A percentile compares a stretch with the other conserved stretches of the same genome.
phyloP scores from a whole-genome alignment of 1,284 basidiomycete species.

The Flammula alnicola region DNA sequence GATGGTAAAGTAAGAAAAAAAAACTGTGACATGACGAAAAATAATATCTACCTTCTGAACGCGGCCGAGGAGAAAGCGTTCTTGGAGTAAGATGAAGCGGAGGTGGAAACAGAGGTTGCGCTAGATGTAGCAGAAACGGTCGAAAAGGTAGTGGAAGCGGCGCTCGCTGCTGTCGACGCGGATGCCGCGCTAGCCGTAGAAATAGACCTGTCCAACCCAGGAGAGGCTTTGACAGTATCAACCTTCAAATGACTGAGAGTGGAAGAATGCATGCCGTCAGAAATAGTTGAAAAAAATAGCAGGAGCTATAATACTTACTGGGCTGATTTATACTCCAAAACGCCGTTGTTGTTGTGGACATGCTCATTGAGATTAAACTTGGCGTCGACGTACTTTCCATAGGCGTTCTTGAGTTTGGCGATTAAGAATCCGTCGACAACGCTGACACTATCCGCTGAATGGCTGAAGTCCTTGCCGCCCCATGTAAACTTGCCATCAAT shows the following conservation, averaged over 20 bases:
- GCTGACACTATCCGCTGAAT: slow-evolving; percentile 6
- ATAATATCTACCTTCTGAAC: slow-evolving; percentile 12
- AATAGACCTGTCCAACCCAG: slow-evolving; percentile 2
- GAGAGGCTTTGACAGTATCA: slow-evolving; percentile 1
- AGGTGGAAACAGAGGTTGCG: slow-evolving; percentile 10
- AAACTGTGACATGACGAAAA: neutral
- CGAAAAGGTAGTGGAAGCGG: slow-evolving; percentile 6
- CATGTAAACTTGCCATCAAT: slow-evolving; percentile 14
- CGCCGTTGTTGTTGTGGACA: slow-evolving; percentile 15
- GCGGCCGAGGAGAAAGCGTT: slow-evolving; percentile 13
- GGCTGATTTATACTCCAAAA: slow-evolving; percentile 1
- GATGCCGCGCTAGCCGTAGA: slow-evolving; percentile 10
- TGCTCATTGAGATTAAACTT: slow-evolving; percentile 10
- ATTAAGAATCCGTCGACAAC: slow-evolving; percentile 5
- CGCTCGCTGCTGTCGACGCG: no score
- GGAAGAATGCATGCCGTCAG: neutral
- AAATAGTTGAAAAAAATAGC: neutral
- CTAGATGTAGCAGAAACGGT: slow-evolving; percentile 4
- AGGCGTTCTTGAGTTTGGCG: slow-evolving; percentile 8
- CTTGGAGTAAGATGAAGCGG: slow-evolving; percentile 2
- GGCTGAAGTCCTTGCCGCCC: slow-evolving; percentile 13
- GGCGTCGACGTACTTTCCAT: slow-evolving; percentile 10
- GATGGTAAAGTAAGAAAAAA: neutral
- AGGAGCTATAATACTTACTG: no score
- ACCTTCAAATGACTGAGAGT: neutral